Base-by-base conservation (phyloP, 768 basidiomycete species). In the Termitomyces sp. region DNA sequence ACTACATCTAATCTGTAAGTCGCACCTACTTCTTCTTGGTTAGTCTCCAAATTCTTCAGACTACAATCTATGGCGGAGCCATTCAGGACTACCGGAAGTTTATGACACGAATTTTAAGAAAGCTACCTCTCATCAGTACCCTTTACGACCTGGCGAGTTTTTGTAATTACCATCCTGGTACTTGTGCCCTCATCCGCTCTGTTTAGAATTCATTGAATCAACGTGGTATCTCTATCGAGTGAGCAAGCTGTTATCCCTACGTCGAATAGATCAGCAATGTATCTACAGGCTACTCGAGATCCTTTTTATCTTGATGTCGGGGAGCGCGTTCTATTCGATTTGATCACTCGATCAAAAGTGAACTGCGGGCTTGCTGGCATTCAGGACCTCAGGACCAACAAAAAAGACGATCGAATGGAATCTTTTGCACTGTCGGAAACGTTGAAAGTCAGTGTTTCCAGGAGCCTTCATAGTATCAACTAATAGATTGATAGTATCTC, bases 221-320 rank as follows among this genome's bases (percentile, higher is more conserved):
- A 99, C 94, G 5, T 96, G 95, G 88, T 97, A 96, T 74, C 79
- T 98, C 17, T 98, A 97, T 69, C 83, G 91, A 56, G 93, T 91
- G 66, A 63, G 85, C 72, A 43, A 36, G 10, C 20, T 6, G 3
- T n/a, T 47, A 38, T 31, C 51, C 49, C 10, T 34, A 34, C 56
- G 8, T n/a, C 29, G 49, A 31, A 46, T 38, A 49, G 6, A 17
- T 20, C 10, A 48, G 46, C 37, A 56, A 51, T 43, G 29, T 60
- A 43, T 46, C 10, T n/a, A 50, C 67, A 95, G 92, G 96, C 96
- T 32, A 98, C 96, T 12, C 84, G 82, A 49, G 96, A 99, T 69
- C 82, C 94, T 2, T 94, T 93, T 72, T 98, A 98, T 72, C 84
- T 98, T 2, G 87, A 94, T 61, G 86, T 98, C 9, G 96, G 90